A percentile compares a stretch with the other conserved stretches of the same genome.
Evolutionary conservation across 176 grass and related monocot species (phyloP).

Genomic region (Phragmites australis): DNA sequence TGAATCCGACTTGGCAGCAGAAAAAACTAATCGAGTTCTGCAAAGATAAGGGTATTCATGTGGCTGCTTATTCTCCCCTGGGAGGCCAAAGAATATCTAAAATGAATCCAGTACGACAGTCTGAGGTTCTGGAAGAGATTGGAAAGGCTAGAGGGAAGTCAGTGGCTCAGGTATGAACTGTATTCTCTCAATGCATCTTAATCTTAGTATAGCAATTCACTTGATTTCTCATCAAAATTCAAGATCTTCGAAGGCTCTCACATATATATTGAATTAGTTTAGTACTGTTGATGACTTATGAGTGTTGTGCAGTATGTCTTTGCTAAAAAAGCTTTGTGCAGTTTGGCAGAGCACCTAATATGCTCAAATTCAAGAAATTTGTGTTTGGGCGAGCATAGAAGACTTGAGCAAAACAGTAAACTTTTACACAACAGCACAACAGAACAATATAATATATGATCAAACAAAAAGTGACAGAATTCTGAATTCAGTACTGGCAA

Average conservation of each 20-base stretch:
- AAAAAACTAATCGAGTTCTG: slow-evolving; percentile 57
- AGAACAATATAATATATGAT: background rate
- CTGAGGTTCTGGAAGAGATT: slow-evolving; percentile 56
- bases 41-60: slow-evolving; percentile 43
- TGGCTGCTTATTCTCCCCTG: slow-evolving; percentile 53
- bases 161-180: slow-evolving; percentile 51
- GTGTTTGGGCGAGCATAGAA: background rate
- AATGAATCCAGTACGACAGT: slow-evolving; percentile 44
- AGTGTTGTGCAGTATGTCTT: background rate
- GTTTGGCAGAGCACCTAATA: background rate
- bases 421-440: background rate
- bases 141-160: slow-evolving; percentile 55
- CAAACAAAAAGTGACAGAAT: background rate
- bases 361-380: background rate
- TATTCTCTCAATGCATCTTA: background rate
- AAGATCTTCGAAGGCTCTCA: background rate
- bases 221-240: background rate
- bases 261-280: background rate
- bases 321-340: background rate
- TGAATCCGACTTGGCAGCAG: slow-evolving; percentile 64
- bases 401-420: background rate
- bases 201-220: background rate
- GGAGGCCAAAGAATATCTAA: slow-evolving; percentile 45
- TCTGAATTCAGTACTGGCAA: background rate
- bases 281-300: background rate